Percentiles rank a stretch among this genome's conserved stretches.
Evolutionary conservation across 1,139 yeast genomes (phyloP).

Genomic region (Taphrina flavorubra): DNA sequence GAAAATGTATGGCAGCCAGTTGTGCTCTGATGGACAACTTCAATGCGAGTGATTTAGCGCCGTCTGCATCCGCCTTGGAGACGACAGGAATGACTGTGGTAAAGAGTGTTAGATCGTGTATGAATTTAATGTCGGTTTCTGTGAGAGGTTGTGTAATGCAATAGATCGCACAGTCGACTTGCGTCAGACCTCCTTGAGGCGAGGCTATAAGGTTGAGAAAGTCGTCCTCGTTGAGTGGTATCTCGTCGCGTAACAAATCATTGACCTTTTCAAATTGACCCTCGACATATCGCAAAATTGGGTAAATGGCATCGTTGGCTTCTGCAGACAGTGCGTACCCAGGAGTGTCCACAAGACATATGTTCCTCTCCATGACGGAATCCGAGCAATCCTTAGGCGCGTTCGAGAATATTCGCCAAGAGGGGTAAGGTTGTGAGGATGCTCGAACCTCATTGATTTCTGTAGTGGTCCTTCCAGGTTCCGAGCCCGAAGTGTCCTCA

Average conservation of each 20-base stretch:
- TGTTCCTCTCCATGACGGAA: constrained; percentile 20
- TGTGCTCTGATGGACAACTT: neutral
- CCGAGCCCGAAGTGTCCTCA: constrained; percentile 19
- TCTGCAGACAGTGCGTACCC: constrained; percentile 29
- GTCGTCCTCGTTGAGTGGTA: constrained; percentile 17
- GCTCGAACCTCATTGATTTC: constrained; percentile 29
- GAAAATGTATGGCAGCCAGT: constrained; percentile 6
- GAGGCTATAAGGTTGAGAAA: constrained; percentile 31
- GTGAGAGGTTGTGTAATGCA: constrained; percentile 20
- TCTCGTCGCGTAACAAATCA: constrained; percentile 11
- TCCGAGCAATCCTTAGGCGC: constrained; percentile 1
- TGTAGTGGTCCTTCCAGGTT: constrained; percentile 31
- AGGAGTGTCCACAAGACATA: constrained; percentile 31
- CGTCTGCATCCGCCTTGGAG: constrained; percentile 14
- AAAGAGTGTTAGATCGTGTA: constrained; percentile 11
- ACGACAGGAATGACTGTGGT: constrained; percentile 35
- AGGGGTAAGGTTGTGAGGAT: constrained; percentile 35
- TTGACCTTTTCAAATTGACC: constrained; percentile 25
- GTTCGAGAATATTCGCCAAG: constrained; percentile 18
- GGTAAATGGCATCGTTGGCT: constrained; percentile 25
- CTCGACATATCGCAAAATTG: constrained; percentile 27
- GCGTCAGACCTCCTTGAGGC: constrained; percentile 33
- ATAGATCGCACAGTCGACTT: constrained; percentile 30
- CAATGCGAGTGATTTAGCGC: neutral
- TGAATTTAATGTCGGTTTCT: constrained; percentile 14